Conservation (phyloP, 2,329 filamentous ascomycete genomes). For the Fusarium setosum region DNA sequence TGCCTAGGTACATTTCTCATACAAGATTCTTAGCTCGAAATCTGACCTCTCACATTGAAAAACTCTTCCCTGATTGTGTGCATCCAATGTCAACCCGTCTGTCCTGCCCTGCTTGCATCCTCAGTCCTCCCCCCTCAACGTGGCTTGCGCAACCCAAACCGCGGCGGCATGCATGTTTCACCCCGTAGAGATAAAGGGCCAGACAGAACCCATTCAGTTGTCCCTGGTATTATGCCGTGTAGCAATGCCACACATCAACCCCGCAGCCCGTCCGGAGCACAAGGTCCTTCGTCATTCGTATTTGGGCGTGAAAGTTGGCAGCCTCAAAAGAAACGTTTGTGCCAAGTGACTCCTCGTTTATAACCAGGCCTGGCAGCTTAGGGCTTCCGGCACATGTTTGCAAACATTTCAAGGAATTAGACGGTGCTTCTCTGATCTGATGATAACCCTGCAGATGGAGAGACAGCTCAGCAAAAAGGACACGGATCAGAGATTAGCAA, state of each 20-base stretch:
- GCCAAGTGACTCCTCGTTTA: slow-evolving; percentile 1
- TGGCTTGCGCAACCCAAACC: slow-evolving; percentile 18
- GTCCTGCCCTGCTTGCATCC: background rate
- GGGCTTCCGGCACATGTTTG: background rate
- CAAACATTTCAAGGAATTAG: no score
- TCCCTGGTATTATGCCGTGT: slow-evolving; percentile 7
- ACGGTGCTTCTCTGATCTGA: no score
- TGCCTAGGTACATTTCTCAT: background rate
- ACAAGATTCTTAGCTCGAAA: background rate
- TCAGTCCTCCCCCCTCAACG: background rate
- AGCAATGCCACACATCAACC: slow-evolving; percentile 22
- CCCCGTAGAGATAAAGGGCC: slow-evolving; percentile 14
- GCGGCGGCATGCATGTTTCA: slow-evolving; percentile 39
- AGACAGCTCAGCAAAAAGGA: no score
- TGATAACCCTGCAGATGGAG: no score
- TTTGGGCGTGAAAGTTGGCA: background rate
- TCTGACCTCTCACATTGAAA: background rate
- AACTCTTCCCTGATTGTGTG: background rate
- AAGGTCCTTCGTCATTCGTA: background rate
- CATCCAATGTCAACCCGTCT: no score
- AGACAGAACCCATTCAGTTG: background rate
- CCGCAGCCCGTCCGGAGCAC: background rate
- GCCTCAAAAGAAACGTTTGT: background rate
- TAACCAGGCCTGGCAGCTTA: background rate
- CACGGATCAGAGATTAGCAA: background rate